phyloP scores from a whole-genome alignment of 805 yeast genomes.

The Pichia deserticola region DNA sequence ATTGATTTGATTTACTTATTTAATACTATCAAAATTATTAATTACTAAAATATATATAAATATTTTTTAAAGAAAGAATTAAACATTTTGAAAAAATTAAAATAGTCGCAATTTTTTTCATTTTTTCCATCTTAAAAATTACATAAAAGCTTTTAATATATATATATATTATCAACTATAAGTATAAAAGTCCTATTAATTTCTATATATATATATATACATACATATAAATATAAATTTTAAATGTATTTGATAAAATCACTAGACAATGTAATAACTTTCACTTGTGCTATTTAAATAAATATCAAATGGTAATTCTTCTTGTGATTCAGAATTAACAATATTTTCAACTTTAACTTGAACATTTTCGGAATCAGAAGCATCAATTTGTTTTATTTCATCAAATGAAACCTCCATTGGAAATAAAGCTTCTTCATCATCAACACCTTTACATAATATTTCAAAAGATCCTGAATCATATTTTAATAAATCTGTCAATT shows the following conservation, averaged over 20 bases:
- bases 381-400: slow-evolving; percentile 25
- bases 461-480: slow-evolving; percentile 68
- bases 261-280: slow-evolving; percentile 44
- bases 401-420: slow-evolving; percentile 74
- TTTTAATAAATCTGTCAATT: slow-evolving; percentile 42
- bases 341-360: slow-evolving; percentile 55
- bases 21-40: too few relatives aligned
- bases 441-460: slow-evolving; percentile 58
- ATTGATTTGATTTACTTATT: background rate
- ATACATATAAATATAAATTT: too few relatives aligned
- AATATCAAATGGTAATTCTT: slow-evolving; percentile 63
- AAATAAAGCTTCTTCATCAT: slow-evolving; percentile 77
- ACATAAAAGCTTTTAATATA: too few relatives aligned
- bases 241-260: too few relatives aligned
- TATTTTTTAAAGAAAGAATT: too few relatives aligned
- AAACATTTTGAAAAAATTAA: too few relatives aligned
- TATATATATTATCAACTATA: too few relatives aligned
- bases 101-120: too few relatives aligned
- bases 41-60: too few relatives aligned
- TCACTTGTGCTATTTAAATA: slow-evolving; percentile 52
- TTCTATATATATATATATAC: too few relatives aligned
- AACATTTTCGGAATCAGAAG: slow-evolving; percentile 26
- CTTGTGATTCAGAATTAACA: slow-evolving; percentile 40
- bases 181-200: too few relatives aligned
- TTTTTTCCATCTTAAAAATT: too few relatives aligned